Evolutionary conservation across 768 basidiomycete species (phyloP), one percentile per base, ranked within the genome.

Genomic region (Termitomyces sp.): DNA sequence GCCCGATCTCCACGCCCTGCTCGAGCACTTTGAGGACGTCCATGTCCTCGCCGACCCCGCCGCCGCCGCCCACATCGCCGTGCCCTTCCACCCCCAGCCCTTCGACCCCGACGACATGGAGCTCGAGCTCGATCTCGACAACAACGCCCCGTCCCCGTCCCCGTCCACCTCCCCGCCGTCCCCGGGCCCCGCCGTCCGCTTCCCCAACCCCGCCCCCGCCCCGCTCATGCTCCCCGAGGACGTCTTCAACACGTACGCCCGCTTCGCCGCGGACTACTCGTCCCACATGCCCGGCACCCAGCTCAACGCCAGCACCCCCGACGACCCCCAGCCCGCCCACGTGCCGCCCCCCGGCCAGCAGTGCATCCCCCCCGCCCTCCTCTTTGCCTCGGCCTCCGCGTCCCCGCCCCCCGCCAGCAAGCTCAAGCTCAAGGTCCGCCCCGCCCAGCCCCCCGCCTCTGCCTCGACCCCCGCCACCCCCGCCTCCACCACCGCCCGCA

Each of bases 1-100:
- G 6, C 67, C 82, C 37, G 89, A 92, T 67, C 81, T 92, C 0
- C 89, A 92, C 63, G 89, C 92, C 3, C 86, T 96, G 11, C 83
- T 96, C 3, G 92, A 96, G 73, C 94, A 96, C 70, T 95, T 96
- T 65, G 94, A 96, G 69, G 89, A 94, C 62, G 86, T 87, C 51
- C 94, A 96, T 71, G 90, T 96, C 71, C 82, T 91, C 61, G 71
- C 88, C 47, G 79, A 83, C 69, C 78, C 77, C 42, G 67, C 68
- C 49, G 72, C 67, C 4, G 69, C 71, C 4, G 75, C 81, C 11
- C 69, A 78, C 65, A 74, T 83, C 67, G 72, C 78, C 61, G 71
- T 82, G 14, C 81, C 82, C 0, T 82, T 82, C 69, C 76, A 82
- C 61, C 76, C 81, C 29, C 73, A 72, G 60, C 70, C 69, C 29